A percentile compares a stretch with the other conserved stretches of the same genome.
These are phyloP conservation scores for Saccharomycopsis phalli DNA, from an alignment of 1,139 yeast genomes.

Conservation along the genomic window DNA sequence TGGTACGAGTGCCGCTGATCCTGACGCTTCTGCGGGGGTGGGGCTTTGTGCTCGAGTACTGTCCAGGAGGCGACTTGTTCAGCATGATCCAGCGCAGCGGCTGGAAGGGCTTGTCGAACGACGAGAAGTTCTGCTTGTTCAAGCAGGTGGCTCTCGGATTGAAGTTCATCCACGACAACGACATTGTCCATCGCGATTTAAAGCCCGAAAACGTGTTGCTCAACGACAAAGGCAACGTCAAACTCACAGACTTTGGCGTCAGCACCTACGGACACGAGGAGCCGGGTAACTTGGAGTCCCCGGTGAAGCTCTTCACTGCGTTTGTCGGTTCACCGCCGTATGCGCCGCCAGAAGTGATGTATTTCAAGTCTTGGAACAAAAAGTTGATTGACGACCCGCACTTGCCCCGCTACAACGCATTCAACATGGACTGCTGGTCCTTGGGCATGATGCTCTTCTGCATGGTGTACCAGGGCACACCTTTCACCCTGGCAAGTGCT, in stretches of 20 bases:
- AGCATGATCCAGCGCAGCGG: constrained; percentile 43
- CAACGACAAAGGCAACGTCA: constrained; percentile 45
- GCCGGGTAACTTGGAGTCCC: constrained; percentile 45
- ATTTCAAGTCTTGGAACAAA: constrained; percentile 34
- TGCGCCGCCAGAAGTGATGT: constrained; percentile 69
- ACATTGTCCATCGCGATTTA: constrained; percentile 84
- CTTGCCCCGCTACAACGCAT: constrained; percentile 47
- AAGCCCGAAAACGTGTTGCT: constrained; percentile 88
- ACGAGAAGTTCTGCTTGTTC: constrained; percentile 44
- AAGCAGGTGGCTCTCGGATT: constrained; percentile 45
- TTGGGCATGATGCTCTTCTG: constrained; percentile 59
- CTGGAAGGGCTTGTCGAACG: constrained; percentile 41
- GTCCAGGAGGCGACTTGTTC: constrained; percentile 66
- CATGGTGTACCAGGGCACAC: constrained; percentile 49
- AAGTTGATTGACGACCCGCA: constrained; percentile 22
- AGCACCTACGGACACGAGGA: constrained; percentile 53
- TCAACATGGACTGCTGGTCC: constrained; percentile 66
- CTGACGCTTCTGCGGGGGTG: constrained; percentile 54
- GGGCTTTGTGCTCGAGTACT: constrained; percentile 66
- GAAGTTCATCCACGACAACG: constrained; percentile 63
- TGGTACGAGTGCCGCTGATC: constrained; percentile 51
- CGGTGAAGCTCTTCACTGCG: constrained; percentile 36
- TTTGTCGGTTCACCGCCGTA: constrained; percentile 77
- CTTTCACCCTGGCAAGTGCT: constrained; percentile 45
- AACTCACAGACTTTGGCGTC: constrained; percentile 65